Evolutionary conservation across 148 eudicot species (phyloP), one percentile per base, ranked within the genome.

Genomic region (Rhododendron molle): DNA sequence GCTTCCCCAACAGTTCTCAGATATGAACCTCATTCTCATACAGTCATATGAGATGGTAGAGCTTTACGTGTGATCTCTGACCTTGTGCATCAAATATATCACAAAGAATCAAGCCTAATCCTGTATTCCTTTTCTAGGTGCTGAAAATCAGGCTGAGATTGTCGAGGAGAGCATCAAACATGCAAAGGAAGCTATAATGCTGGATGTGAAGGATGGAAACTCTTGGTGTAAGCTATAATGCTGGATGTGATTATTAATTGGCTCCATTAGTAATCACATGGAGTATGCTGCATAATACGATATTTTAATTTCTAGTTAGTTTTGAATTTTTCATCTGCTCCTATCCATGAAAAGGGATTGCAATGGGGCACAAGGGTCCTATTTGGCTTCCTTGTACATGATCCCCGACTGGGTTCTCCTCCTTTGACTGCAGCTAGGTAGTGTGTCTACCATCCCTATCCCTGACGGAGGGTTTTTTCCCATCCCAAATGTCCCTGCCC

Each of bases 131-230:
- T 56, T 88, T 86, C 54, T 90, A 96, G 99, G 93, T 87, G 87
- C 90, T 88, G 94, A 93, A 86, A 91, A 91, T 86, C 88, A 91
- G 90, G 93, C 91, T 76, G 95, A 91, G 85, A 85, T 91, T 83
- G 93, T 95, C 85, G 94, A 91, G 54, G 95, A 94, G 81, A 96
- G 99, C 89, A 93, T 96, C 72, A 91, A 92, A 87, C 95, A 95
- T 89, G 99, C 97, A 26, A 96, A 92, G 91, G 96, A 95, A 90
- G 99, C 99, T 80, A 91, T 95, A 82, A 81, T 91, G 83, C 89
- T 96, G 85, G 99, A 96, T 89, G 98, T 96, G 83, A 93, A 88
- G 85, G 98, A 96, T 88, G 99, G 99, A 83, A 90, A 95, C 88
- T 93, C 99, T 88, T 96, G 99, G 99, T 96, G 99, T 96, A 94